Conservation (phyloP, 192 early-diverging fungal genomes). For the Glomus cerebriforme region DNA sequence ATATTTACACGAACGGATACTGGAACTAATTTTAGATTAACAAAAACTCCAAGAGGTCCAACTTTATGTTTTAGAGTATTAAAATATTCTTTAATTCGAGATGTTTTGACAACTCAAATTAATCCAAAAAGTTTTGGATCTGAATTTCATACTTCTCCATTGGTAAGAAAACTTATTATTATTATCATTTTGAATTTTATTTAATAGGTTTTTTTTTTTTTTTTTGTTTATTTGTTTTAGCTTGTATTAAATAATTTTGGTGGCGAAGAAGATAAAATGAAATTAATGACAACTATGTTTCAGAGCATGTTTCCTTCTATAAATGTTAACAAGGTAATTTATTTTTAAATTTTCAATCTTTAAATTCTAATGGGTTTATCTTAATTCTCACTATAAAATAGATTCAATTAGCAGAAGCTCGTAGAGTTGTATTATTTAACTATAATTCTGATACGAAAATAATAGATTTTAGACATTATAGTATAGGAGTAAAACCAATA, state of each 20-base stretch:
- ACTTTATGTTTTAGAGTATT: slow-evolving; percentile 86
- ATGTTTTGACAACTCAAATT: slow-evolving; percentile 79
- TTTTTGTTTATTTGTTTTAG: slow-evolving; percentile 13
- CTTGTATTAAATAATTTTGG: slow-evolving; percentile 82
- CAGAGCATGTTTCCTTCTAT: slow-evolving; percentile 98
- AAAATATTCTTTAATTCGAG: slow-evolving; percentile 79
- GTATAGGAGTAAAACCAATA: slow-evolving; percentile 81
- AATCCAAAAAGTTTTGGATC: slow-evolving; percentile 74
- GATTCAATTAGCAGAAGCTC: slow-evolving; percentile 88
- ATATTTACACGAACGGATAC: slow-evolving; percentile 85
- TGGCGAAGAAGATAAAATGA: slow-evolving; percentile 72
- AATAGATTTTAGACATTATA: slow-evolving; percentile 95
- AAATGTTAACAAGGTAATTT: slow-evolving; percentile 80
- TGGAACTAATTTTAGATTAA: slow-evolving; percentile 83
- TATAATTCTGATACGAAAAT: slow-evolving; percentile 78
- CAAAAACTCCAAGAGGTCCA: slow-evolving; percentile 87
- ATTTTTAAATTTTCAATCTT: slow-evolving; percentile 19
- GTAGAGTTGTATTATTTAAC: slow-evolving; percentile 91
- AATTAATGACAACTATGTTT: slow-evolving; percentile 92
- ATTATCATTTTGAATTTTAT: neutral
- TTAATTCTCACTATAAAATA: slow-evolving; percentile 30
- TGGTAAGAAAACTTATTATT: slow-evolving; percentile 48
- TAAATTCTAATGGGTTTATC: neutral
- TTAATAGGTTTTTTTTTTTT: neutral
- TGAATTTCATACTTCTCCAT: slow-evolving; percentile 78